Evolutionary conservation across 2,329 filamentous ascomycete species (phyloP), one percentile per base, ranked within the genome.

Genomic region (Ophiostoma novo-ulmi): DNA sequence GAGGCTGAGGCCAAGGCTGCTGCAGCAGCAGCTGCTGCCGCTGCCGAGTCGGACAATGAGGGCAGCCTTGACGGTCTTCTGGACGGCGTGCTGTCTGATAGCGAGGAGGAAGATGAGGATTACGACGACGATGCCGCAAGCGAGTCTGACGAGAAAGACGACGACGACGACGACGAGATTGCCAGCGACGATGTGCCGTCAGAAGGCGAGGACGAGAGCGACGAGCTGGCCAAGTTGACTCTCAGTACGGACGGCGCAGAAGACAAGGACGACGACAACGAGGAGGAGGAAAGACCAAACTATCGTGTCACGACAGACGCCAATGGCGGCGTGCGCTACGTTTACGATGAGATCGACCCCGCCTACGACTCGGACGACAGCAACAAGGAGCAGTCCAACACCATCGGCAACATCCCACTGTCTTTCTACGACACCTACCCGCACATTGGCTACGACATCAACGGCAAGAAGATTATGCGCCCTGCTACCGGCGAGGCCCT

Each of bases 381-480:
- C 3, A 90, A 89, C 3, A 88, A 91, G 73, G 90, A 88, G 70
- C 87, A 89, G 38, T 85, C 84, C 69, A 99, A 99, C 81, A 98
- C 95, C 0, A 97, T 99, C 76, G 96, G 95, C 75, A 85, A 98
- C 78, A 99, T 99, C 72, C 92, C 94, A 5, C 83, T 98, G 68
- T 91, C 91, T 3, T 98, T 97, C 81, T 99, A 99, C 83, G 95
- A 99, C 79, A 91, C 92, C 48, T 99, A 97, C 78, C 95, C 95
- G 68, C 95, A 99, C 79, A 97, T 99, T 78, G 95, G 95, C 72
- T 99, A 99, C 81, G 92, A 97, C 77, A 98, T 99, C 82, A 97
- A 99, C 80, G 95, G 95, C 80, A 97, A 96, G 86, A 96, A 92
- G 80, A 97, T 99, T 74, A 92, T 97, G 89, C 91, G 95, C 69